These are phyloP conservation scores for Cyclotella distinguenda DNA, from an alignment of 108 stramenopile species.

Conservation along the genomic window DNA sequence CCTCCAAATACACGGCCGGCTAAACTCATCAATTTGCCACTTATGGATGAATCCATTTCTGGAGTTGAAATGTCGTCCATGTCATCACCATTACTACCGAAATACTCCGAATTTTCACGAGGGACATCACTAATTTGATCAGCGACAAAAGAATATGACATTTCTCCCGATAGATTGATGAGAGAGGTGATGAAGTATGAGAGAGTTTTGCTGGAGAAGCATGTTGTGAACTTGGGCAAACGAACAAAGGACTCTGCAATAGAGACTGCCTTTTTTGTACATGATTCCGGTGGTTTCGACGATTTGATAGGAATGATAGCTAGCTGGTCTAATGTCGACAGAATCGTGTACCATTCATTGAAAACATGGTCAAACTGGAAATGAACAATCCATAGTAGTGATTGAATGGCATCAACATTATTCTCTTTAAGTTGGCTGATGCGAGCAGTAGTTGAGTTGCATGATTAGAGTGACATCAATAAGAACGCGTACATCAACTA, in stretches of 20 bases:
- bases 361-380: constrained; percentile 52
- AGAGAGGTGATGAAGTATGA: constrained; percentile 53
- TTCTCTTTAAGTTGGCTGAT: constrained; percentile 58
- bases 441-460: background rate
- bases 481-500: background rate
- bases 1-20: constrained; percentile 72
- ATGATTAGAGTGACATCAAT: background rate
- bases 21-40: constrained; percentile 77
- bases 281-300: constrained; percentile 55
- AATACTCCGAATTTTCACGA: constrained; percentile 19
- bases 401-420: constrained; percentile 61
- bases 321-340: constrained; percentile 81
- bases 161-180: constrained; percentile 42
- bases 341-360: constrained; percentile 73
- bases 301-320: constrained; percentile 66
- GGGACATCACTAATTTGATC: constrained; percentile 18
- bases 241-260: constrained; percentile 65
- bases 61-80: background rate
- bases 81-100: constrained; percentile 6
- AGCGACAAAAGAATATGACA: constrained; percentile 29
- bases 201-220: constrained; percentile 59
- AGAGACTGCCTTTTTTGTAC: constrained; percentile 50
- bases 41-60: constrained; percentile 40
- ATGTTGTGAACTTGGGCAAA: constrained; percentile 73
- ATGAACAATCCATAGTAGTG: constrained; percentile 69